A percentile compares a stretch with the other conserved stretches of the same genome.
phyloP scores from a whole-genome alignment of 139 green algal species.

The Chlorella ohadii region DNA sequence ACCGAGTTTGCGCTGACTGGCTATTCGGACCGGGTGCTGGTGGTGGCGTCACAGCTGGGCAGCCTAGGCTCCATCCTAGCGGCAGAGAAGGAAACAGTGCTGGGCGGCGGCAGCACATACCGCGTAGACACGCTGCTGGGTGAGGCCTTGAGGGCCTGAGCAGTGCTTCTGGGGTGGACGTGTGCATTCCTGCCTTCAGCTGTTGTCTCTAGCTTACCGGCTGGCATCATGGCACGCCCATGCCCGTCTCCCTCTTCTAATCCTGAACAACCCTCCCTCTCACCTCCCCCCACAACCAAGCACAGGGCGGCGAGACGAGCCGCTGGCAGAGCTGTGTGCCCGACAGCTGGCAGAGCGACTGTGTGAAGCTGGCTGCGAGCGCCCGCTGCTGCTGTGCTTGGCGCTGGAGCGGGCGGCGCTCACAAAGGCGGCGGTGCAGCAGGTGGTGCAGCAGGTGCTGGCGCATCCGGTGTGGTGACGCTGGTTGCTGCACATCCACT shows the following conservation, averaged over 20 bases:
- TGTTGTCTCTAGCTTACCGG: no score
- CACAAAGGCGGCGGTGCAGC: background rate
- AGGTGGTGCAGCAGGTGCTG: slow-evolving; percentile 11
- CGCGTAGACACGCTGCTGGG: slow-evolving; percentile 44
- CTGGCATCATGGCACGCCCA: no score
- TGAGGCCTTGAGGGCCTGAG: no score
- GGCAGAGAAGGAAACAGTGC: slow-evolving; percentile 33
- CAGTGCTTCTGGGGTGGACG: no score
- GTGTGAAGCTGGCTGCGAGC: slow-evolving; percentile 14
- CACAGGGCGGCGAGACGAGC: slow-evolving; percentile 23
- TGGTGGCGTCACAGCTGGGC: slow-evolving; percentile 47
- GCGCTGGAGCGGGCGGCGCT: slow-evolving; percentile 11
- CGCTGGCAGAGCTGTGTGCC: slow-evolving; percentile 39
- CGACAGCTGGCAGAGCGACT: slow-evolving; percentile 44
- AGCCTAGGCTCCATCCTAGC: slow-evolving; percentile 52
- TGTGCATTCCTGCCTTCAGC: no score
- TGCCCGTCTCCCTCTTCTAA: no score
- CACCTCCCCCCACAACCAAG: no score
- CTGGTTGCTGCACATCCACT: no score
- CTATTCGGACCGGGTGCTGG: slow-evolving; percentile 51
- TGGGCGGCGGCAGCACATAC: slow-evolving; percentile 40
- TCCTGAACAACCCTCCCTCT: no score
- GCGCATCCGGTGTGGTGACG: slow-evolving; percentile 29
- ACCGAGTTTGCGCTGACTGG: slow-evolving; percentile 28
- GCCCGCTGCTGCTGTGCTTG: slow-evolving; percentile 48